These are phyloP conservation scores for Mrakia blollopis DNA, from an alignment of 768 basidiomycete genomes.

Conservation along the genomic window DNA sequence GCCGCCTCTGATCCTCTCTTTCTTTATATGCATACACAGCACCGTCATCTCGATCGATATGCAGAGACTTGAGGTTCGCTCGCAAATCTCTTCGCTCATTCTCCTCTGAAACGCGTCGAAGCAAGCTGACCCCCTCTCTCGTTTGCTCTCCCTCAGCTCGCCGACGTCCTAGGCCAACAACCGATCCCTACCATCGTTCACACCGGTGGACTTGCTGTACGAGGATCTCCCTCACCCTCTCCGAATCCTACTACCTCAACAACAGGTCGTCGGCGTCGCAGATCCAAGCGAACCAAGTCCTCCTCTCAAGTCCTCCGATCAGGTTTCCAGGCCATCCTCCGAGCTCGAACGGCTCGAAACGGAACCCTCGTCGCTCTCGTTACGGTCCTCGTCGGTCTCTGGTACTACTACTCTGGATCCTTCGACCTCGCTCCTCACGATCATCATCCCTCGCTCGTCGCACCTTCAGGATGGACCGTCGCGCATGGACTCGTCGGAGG, in stretches of 20 bases:
- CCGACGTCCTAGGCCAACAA: constrained; percentile 76
- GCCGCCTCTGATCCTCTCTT: constrained; percentile 7
- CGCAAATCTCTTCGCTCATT: not conserved
- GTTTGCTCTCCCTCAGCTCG: constrained; percentile 53
- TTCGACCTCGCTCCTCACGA: constrained; percentile 12
- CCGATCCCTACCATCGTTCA: constrained; percentile 67
- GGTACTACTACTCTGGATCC: constrained; percentile 26
- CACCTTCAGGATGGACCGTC: not conserved
- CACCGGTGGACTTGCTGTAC: constrained; percentile 43
- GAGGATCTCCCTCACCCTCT: not conserved
- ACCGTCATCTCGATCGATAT: constrained; percentile 78
- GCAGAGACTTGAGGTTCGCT: constrained; percentile 71
- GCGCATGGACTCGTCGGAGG: not conserved
- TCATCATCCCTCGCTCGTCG: not conserved
- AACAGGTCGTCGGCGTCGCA: constrained; percentile 11
- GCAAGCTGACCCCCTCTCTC: not conserved
- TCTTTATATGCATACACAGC: not conserved
- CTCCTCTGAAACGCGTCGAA: not conserved
- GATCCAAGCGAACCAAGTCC: constrained; percentile 13
- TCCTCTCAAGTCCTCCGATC: constrained; percentile 28
- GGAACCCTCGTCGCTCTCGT: constrained; percentile 38
- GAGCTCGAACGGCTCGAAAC: constrained; percentile 38
- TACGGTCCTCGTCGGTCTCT: constrained; percentile 5
- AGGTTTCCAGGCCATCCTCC: constrained; percentile 33
- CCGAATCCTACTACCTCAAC: too few species aligned